phyloP scores from a whole-genome alignment of 2,329 filamentous ascomycete genomes.

The Neofusicoccum sp. region DNA sequence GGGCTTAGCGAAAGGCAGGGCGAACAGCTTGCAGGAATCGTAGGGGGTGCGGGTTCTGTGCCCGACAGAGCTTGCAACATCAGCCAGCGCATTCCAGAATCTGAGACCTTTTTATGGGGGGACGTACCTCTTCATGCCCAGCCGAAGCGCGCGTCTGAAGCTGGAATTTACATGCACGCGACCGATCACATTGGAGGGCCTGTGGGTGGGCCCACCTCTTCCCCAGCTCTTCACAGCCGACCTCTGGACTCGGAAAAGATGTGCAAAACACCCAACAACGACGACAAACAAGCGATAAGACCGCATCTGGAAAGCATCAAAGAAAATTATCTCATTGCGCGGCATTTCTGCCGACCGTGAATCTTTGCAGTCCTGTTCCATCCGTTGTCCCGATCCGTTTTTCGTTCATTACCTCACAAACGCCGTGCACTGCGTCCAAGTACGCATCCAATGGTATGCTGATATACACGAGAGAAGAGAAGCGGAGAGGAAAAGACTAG shows the following conservation, averaged over 20 bases:
- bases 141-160: too few relatives aligned
- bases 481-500: neutral
- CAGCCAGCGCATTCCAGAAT: neutral
- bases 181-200: too few relatives aligned
- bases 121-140: too few relatives aligned
- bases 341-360: neutral
- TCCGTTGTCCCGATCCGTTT: neutral
- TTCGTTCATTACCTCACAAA: neutral
- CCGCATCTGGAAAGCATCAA: neutral
- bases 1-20: neutral
- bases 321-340: neutral
- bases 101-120: too few relatives aligned
- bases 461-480: conserved; percentile 10
- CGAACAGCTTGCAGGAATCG: too few relatives aligned
- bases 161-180: too few relatives aligned
- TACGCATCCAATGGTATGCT: conserved; percentile 14
- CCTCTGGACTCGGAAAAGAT: too few relatives aligned
- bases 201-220: too few relatives aligned
- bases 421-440: neutral
- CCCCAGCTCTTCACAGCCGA: too few relatives aligned
- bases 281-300: neutral
- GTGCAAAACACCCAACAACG: neutral
- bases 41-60: too few relatives aligned
- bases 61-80: neutral
- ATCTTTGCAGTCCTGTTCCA: neutral